Evolutionary conservation across 805 yeast species (phyloP).

Genomic region (Metschnikowia bowlesiae): DNA sequence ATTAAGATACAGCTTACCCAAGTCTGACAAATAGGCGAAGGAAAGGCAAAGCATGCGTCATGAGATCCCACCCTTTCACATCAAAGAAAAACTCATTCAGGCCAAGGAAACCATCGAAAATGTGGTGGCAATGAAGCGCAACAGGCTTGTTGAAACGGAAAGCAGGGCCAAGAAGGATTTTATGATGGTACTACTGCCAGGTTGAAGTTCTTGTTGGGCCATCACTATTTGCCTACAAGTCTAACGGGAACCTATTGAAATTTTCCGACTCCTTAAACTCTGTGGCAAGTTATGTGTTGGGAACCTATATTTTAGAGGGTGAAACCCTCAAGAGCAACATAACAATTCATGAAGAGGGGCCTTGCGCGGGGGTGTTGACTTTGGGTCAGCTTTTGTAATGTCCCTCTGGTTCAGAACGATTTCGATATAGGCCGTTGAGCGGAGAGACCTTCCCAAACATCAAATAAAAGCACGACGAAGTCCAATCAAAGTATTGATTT

Average conservation of each 20-base stretch:
- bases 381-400: neutral
- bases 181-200: conserved; percentile 2
- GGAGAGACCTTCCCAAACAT: neutral
- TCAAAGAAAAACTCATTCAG: neutral
- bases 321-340: neutral
- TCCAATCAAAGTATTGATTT: neutral
- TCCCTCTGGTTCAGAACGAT: neutral
- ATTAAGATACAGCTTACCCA: too few relatives aligned
- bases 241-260: neutral
- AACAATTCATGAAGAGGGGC: neutral
- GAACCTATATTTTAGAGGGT: neutral
- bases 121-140: neutral
- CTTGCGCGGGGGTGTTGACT: neutral
- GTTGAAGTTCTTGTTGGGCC: conserved; percentile 5
- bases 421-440: neutral
- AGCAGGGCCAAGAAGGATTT: neutral
- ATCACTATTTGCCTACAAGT: neutral
- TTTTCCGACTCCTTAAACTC: neutral
- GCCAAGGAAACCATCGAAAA: neutral
- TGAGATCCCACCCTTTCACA: neutral
- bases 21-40: too few relatives aligned
- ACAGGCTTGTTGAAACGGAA: neutral
- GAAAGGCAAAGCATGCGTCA: too few relatives aligned
- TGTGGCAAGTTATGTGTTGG: neutral
- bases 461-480: neutral